Evolutionary conservation across 2,329 filamentous ascomycete species (phyloP).

Genomic region (Didymella lethalis): DNA sequence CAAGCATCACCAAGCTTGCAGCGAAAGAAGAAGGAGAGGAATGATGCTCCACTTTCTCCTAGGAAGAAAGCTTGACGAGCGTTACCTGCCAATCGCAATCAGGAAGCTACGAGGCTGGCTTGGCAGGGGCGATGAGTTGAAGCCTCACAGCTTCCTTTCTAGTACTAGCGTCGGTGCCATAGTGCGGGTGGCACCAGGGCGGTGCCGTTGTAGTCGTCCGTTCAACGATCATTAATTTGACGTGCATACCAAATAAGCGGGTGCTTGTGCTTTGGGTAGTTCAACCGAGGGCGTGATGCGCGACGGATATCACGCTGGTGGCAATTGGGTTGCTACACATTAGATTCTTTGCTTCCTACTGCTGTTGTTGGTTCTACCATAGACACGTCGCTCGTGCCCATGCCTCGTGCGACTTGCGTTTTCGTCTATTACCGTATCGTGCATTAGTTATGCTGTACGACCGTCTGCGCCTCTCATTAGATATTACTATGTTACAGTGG

Average conservation of each 20-base stretch:
- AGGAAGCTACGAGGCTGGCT: not conserved
- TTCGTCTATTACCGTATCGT: not conserved
- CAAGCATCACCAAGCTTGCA: constrained; percentile 19
- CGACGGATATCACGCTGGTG: not conserved
- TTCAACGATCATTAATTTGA: constrained; percentile 2
- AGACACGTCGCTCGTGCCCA: not conserved
- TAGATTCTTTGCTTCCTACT: not conserved
- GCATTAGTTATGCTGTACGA: not conserved
- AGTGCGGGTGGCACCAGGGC: constrained; percentile 3
- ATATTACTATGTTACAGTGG: constrained; percentile 2
- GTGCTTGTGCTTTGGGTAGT: constrained; percentile 1
- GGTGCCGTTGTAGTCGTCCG: not conserved
- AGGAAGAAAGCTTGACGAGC: constrained; percentile 21
- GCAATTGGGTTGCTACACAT: not conserved
- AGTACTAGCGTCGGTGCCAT: constrained; percentile 10
- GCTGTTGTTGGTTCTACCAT: not conserved
- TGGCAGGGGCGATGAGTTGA: not conserved
- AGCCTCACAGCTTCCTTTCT: constrained; percentile 20
- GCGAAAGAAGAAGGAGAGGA: constrained; percentile 10
- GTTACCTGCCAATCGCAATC: constrained; percentile 16
- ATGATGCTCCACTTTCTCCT: not conserved
- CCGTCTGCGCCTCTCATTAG: not conserved
- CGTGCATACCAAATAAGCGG: constrained; percentile 3
- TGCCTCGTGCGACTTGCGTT: not conserved
- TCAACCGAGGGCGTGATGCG: constrained; percentile 2